phyloP scores from a whole-genome alignment of 176 grass and related monocot genomes.

The Bonia amplexicaulis region DNA sequence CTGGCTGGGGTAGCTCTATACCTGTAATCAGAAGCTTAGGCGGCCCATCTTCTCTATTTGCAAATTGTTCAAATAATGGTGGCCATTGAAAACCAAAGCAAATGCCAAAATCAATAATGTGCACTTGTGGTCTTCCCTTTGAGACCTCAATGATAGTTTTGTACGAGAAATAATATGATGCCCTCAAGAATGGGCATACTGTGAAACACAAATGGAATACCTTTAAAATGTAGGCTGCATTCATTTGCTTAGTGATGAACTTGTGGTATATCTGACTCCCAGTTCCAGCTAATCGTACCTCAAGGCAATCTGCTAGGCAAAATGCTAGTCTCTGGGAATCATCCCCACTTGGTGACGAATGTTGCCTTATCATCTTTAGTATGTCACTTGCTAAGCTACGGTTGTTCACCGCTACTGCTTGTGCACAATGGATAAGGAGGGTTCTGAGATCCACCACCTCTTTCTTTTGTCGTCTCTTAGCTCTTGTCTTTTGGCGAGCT shows the following conservation, averaged over 20 bases:
- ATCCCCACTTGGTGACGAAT: slow-evolving; percentile 40
- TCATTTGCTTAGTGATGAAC: slow-evolving; percentile 1
- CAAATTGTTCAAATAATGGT: slow-evolving; percentile 47
- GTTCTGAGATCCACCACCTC: slow-evolving; percentile 49
- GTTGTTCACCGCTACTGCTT: slow-evolving; percentile 49
- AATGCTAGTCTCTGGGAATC: slow-evolving; percentile 53
- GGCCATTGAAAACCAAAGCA: slow-evolving; percentile 75
- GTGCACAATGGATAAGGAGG: slow-evolving; percentile 56
- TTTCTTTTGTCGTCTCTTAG: slow-evolving; percentile 28
- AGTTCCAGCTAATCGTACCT: slow-evolving; percentile 49
- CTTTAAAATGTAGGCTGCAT: slow-evolving; percentile 24
- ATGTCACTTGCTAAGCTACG: slow-evolving; percentile 28
- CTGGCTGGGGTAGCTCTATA: slow-evolving; percentile 48
- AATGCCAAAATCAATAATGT: slow-evolving; percentile 78
- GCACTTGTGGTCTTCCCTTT: slow-evolving; percentile 35
- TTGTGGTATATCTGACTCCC: slow-evolving; percentile 44
- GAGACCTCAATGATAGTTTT: slow-evolving; percentile 45
- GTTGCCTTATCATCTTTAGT: slow-evolving; percentile 39
- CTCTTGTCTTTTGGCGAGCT: neutral
- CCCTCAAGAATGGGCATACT: slow-evolving; percentile 38
- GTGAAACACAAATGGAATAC: slow-evolving; percentile 19
- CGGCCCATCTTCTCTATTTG: slow-evolving; percentile 31
- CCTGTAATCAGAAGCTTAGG: slow-evolving; percentile 58
- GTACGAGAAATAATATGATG: slow-evolving; percentile 45
- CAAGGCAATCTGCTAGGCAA: slow-evolving; percentile 51